A percentile compares a stretch with the other conserved stretches of the same genome.
Evolutionary conservation across 805 yeast genomes (phyloP).

Genomic region (Trichomonascus vanleenenianus): DNA sequence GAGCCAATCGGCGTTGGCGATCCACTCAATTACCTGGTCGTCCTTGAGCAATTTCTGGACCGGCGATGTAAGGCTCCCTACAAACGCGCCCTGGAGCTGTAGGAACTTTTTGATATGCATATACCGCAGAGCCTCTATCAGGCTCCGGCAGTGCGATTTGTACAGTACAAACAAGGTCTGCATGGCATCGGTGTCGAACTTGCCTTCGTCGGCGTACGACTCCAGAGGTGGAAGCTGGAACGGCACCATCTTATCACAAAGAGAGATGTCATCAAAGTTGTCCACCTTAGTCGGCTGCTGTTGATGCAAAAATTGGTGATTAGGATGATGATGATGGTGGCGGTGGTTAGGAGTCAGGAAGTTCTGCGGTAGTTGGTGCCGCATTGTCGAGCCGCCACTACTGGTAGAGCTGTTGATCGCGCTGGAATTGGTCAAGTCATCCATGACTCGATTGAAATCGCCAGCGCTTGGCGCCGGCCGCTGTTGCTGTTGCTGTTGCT

Average conservation of each 20-base stretch:
- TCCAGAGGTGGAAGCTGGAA: slow-evolving; percentile 29
- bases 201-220: slow-evolving; percentile 35
- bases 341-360: too few relatives aligned
- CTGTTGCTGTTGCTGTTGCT: too few relatives aligned
- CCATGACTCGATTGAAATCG: too few relatives aligned
- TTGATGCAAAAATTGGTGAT: too few relatives aligned
- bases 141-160: slow-evolving; percentile 52
- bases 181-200: slow-evolving; percentile 48
- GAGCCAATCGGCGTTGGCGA: slow-evolving; percentile 56
- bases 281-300: not conserved
- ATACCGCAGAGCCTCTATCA: slow-evolving; percentile 59
- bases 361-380: too few relatives aligned
- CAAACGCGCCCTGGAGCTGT: slow-evolving; percentile 45
- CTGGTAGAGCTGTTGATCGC: too few relatives aligned
- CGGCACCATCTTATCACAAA: slow-evolving; percentile 1
- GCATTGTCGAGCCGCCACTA: too few relatives aligned
- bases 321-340: too few relatives aligned
- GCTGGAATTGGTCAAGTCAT: too few relatives aligned
- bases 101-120: slow-evolving; percentile 59
- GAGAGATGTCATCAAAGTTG: slow-evolving; percentile 8
- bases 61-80: slow-evolving; percentile 51
- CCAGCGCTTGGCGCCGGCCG: too few relatives aligned
- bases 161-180: slow-evolving; percentile 57
- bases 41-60: slow-evolving; percentile 50
- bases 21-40: slow-evolving; percentile 50